Percentiles rank a stretch among this genome's conserved stretches.
phyloP scores from a whole-genome alignment of 2,329 filamentous ascomycete species.

The Zasmidium angulare region DNA sequence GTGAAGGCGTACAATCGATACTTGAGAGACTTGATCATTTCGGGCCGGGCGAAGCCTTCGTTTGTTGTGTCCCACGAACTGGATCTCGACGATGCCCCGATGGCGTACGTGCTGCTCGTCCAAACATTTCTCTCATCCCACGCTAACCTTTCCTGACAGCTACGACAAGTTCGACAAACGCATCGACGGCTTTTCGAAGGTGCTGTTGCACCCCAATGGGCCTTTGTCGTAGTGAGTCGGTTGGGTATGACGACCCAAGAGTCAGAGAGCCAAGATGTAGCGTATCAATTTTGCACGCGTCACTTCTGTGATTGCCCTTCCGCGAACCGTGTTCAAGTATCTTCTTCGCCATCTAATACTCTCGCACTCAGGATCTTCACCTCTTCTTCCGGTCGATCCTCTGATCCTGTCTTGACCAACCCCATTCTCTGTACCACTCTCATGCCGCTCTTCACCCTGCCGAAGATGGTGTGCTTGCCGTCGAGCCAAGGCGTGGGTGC shows the following conservation, averaged over 20 bases:
- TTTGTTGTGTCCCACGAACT: conserved; percentile 68
- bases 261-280: background rate
- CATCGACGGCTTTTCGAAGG: conserved; percentile 67
- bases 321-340: conserved; percentile 45
- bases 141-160: background rate
- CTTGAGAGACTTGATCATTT: conserved; percentile 64
- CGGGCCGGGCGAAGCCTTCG: conserved; percentile 63
- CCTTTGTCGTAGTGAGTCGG: conserved; percentile 24
- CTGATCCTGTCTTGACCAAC: conserved; percentile 75
- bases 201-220: conserved; percentile 66
- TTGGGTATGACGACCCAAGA: no score
- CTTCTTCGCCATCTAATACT: conserved; percentile 65
- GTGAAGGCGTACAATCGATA: conserved; percentile 69
- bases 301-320: background rate
- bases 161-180: conserved; percentile 68
- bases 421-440: conserved; percentile 84
- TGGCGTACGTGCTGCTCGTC: conserved; percentile 13
- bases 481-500: conserved; percentile 95
- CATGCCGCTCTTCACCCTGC: conserved; percentile 81
- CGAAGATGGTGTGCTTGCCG: conserved; percentile 96
- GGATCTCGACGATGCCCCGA: conserved; percentile 59
- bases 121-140: background rate
- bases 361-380: conserved; percentile 75
- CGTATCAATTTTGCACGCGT: background rate
- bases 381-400: conserved; percentile 79